Evolutionary conservation across 768 basidiomycete species (phyloP).

Genomic region (Trametes elegans): DNA sequence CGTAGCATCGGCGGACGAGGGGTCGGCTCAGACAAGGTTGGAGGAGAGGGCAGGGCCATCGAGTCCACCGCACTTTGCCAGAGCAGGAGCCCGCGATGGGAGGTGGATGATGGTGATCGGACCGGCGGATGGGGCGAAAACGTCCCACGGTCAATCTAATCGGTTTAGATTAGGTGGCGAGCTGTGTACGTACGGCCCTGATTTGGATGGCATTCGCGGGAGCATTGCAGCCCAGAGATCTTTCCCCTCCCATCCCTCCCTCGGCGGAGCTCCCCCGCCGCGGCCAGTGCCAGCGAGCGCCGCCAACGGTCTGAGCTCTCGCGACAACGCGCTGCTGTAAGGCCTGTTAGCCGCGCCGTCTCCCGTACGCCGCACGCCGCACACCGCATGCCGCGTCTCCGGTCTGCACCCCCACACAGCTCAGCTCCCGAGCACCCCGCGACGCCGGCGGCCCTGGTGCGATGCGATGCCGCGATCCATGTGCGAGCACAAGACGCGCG

Average conservation of each 20-base stretch:
- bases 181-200: constrained; percentile 21
- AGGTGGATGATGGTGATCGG: constrained; percentile 16
- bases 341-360: too few relatives aligned
- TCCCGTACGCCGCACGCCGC: neutral
- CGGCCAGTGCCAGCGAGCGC: neutral
- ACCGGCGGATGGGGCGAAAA: constrained; percentile 9
- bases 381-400: neutral
- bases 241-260: constrained; percentile 6
- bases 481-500: neutral
- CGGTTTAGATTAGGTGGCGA: constrained; percentile 19
- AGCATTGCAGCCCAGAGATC: constrained; percentile 14
- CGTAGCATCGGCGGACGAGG: too few relatives aligned
- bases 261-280: neutral
- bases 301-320: too few relatives aligned
- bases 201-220: constrained; percentile 20
- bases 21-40: constrained; percentile 6
- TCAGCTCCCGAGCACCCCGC: too few relatives aligned
- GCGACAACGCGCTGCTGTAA: too few relatives aligned
- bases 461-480: too few relatives aligned
- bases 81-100: too few relatives aligned
- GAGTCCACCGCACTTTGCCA: too few relatives aligned
- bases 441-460: too few relatives aligned
- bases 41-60: constrained; percentile 9
- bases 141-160: constrained; percentile 20
- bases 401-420: neutral